A percentile compares a stretch with the other conserved stretches of the same genome.
These are phyloP conservation scores for Chernovozyma sophiae-reginae DNA, from an alignment of 1,139 yeast species.

Conservation along the genomic window DNA sequence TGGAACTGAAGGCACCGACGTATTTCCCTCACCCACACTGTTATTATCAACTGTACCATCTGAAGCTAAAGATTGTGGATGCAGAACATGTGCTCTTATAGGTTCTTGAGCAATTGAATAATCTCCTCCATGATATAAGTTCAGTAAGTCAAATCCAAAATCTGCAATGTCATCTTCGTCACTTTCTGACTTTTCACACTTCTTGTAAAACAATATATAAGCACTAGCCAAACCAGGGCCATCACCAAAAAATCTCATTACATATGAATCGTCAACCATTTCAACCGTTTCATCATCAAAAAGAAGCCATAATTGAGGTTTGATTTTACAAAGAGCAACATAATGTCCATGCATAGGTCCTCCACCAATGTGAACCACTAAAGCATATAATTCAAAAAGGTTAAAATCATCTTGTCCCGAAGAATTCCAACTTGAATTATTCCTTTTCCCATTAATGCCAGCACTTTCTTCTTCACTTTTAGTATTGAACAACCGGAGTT, in stretches of 20 bases:
- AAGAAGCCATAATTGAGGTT: conserved; percentile 78
- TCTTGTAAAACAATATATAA: conserved; percentile 72
- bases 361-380: conserved; percentile 93
- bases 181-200: conserved; percentile 15
- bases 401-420: conserved; percentile 37
- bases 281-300: conserved; percentile 97
- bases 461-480: conserved; percentile 14
- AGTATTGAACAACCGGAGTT: conserved; percentile 70
- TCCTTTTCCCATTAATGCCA: conserved; percentile 34
- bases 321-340: conserved; percentile 79
- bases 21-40: neutral
- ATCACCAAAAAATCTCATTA: conserved; percentile 84
- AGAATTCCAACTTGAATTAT: conserved; percentile 14
- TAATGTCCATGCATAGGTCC: conserved; percentile 99
- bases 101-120: conserved; percentile 10
- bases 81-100: neutral
- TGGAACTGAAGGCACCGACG: neutral
- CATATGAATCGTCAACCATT: conserved; percentile 77
- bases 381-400: conserved; percentile 78
- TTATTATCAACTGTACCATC: neutral
- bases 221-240: conserved; percentile 89
- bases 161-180: conserved; percentile 23
- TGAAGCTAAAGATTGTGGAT: neutral
- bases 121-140: conserved; percentile 34
- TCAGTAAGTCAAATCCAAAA: conserved; percentile 33